A percentile compares a stretch with the other conserved stretches of the same genome.
Evolutionary conservation across 2,329 filamentous ascomycete species (phyloP).

Genomic region (Trichoderma simmonsii): DNA sequence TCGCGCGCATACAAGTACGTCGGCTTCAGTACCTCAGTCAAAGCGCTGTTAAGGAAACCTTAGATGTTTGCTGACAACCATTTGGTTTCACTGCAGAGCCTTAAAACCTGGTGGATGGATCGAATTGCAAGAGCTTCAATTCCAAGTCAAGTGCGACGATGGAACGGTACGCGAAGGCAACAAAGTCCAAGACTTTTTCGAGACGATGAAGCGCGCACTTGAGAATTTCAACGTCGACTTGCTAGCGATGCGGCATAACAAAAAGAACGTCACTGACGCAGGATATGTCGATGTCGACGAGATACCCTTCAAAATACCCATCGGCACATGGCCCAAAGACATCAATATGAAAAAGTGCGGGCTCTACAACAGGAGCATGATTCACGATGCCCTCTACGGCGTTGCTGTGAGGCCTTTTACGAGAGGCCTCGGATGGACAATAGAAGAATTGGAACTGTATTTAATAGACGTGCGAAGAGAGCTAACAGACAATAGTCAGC

Average conservation of each 20-base stretch:
- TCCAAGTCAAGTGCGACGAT: constrained; percentile 31
- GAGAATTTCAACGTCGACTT: constrained; percentile 32
- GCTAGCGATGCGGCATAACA: constrained; percentile 29
- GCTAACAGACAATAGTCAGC: constrained; percentile 27
- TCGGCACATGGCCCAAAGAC: constrained; percentile 48
- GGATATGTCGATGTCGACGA: constrained; percentile 42
- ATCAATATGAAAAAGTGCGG: constrained; percentile 44
- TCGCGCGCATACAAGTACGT: constrained; percentile 6
- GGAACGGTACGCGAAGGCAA: constrained; percentile 26
- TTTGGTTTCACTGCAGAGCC: constrained; percentile 9
- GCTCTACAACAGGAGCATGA: constrained; percentile 30
- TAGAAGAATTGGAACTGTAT: constrained; percentile 34
- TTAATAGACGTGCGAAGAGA: constrained; percentile 34
- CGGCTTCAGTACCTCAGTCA: not conserved
- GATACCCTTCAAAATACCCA: constrained; percentile 42
- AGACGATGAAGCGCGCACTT: constrained; percentile 29
- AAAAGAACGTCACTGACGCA: constrained; percentile 29
- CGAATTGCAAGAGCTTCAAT: constrained; percentile 38
- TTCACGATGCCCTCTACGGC: constrained; percentile 32
- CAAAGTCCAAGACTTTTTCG: constrained; percentile 30
- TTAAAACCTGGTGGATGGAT: constrained; percentile 46
- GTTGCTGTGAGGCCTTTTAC: constrained; percentile 36
- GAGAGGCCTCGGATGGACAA: constrained; percentile 33
- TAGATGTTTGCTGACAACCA: not conserved
- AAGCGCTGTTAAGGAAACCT: accelerated